Percentiles rank a stretch among this genome's conserved stretches.
phyloP scores from a whole-genome alignment of 2,329 filamentous ascomycete genomes.

The Ophiostoma perfectum region DNA sequence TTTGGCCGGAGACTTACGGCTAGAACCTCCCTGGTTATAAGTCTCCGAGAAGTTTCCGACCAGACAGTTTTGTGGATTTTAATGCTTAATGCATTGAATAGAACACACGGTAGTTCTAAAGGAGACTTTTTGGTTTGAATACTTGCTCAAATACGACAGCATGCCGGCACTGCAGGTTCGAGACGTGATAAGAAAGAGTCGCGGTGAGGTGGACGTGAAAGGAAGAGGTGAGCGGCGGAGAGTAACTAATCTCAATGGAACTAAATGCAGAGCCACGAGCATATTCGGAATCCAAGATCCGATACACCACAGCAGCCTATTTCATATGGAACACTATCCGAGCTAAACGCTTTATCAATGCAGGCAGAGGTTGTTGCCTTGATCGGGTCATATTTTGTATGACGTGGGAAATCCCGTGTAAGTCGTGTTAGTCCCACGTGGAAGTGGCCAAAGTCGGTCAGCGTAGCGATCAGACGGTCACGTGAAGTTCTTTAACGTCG shows the following conservation, averaged over 20 bases:
- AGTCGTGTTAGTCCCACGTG: slow-evolving; percentile 8
- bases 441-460: neutral
- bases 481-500: neutral
- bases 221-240: neutral
- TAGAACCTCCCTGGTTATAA: neutral
- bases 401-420: neutral
- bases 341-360: neutral
- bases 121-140: neutral
- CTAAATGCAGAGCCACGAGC: neutral
- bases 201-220: too few species aligned
- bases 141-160: neutral
- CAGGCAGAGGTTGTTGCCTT: neutral
- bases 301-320: too few species aligned
- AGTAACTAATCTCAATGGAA: neutral
- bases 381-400: neutral
- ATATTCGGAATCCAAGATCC: too few species aligned
- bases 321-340: too few species aligned
- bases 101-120: neutral
- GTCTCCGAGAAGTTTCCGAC: neutral
- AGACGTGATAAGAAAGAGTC: too few species aligned
- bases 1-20: neutral
- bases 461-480: neutral
- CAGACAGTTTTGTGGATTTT: neutral
- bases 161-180: too few species aligned
- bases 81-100: neutral